A percentile compares a stretch with the other conserved stretches of the same genome.
Conservation (phyloP, 2,329 filamentous ascomycete species). For the Colletotrichum sp. region DNA sequence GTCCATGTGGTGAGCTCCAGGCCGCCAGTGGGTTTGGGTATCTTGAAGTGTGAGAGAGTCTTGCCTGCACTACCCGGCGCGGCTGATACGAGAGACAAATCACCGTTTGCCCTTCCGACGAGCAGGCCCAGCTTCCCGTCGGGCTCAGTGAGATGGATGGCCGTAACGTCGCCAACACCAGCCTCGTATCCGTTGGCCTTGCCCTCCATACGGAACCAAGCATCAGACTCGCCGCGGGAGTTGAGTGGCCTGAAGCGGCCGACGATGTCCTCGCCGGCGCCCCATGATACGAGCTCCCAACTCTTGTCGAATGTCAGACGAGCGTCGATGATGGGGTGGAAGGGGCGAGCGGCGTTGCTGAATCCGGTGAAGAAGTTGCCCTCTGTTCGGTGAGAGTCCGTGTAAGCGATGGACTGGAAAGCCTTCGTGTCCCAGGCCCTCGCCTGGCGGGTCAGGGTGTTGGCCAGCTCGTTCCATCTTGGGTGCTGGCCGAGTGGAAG, state of each 20-base stretch:
- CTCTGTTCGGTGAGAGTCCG: constrained; percentile 30
- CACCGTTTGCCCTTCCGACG: constrained; percentile 55
- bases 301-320: constrained; percentile 36
- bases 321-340: constrained; percentile 55
- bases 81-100: constrained; percentile 49
- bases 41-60: constrained; percentile 27
- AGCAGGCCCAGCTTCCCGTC: constrained; percentile 38
- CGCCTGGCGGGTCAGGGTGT: constrained; percentile 53
- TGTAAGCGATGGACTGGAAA: constrained; percentile 31
- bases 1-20: constrained; percentile 31
- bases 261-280: constrained; percentile 56
- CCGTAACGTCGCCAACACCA: constrained; percentile 55
- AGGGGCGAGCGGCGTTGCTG: constrained; percentile 26
- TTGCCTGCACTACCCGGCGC: constrained; percentile 33
- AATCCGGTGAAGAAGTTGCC: constrained; percentile 14
- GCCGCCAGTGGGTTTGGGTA: constrained; percentile 31
- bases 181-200: constrained; percentile 40
- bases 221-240: constrained; percentile 18
- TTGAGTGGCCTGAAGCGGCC: constrained; percentile 41
- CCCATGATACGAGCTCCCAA: constrained; percentile 54
- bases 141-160: constrained; percentile 48
- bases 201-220: constrained; percentile 37
- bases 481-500: constrained; percentile 30
- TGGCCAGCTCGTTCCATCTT: constrained; percentile 44
- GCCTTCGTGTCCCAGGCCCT: constrained; percentile 58